Conservation (phyloP, 1,284 basidiomycete genomes). For the Cutaneotrichosporon cyanovorans region DNA sequence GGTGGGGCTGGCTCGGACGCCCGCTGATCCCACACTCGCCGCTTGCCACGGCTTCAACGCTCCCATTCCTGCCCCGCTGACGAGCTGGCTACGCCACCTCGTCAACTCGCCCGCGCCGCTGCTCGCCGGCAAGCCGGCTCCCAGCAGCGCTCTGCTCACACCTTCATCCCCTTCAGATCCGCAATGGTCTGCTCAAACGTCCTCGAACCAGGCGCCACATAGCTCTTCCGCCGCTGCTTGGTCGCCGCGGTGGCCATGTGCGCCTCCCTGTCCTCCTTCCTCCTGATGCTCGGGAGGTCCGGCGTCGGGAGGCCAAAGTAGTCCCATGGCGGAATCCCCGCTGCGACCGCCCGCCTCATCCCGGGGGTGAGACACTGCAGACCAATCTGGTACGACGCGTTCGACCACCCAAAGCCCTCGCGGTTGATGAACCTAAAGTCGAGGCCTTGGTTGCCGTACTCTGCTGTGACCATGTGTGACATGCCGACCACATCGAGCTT, state of each 20-base stretch:
- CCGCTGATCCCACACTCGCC: too few species aligned
- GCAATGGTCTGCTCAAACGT: conserved; percentile 4
- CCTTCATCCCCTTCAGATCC: conserved; percentile 1
- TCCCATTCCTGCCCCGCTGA: too few species aligned
- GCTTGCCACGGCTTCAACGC: too few species aligned
- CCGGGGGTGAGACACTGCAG: conserved; percentile 87
- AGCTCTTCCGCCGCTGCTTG: neutral
- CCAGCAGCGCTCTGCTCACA: neutral
- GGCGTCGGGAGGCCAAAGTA: conserved; percentile 43
- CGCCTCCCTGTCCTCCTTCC: conserved; percentile 31
- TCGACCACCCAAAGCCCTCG: conserved; percentile 95
- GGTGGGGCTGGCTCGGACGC: too few species aligned
- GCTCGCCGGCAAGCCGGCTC: too few species aligned
- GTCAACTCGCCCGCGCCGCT: too few species aligned
- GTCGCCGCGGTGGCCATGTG: neutral
- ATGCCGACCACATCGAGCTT: conserved; percentile 75
- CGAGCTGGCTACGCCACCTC: too few species aligned
- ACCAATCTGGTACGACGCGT: conserved; percentile 79
- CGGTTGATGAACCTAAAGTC: conserved; percentile 94
- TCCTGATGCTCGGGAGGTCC: conserved; percentile 51
- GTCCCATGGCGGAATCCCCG: conserved; percentile 53
- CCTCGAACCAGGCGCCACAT: neutral
- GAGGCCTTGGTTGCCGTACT: conserved; percentile 84
- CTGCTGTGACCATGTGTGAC: conserved; percentile 7
- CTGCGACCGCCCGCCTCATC: conserved; percentile 88